Evolutionary conservation across 306 rosid genomes (phyloP).

Genomic region (Cercis canadensis): DNA sequence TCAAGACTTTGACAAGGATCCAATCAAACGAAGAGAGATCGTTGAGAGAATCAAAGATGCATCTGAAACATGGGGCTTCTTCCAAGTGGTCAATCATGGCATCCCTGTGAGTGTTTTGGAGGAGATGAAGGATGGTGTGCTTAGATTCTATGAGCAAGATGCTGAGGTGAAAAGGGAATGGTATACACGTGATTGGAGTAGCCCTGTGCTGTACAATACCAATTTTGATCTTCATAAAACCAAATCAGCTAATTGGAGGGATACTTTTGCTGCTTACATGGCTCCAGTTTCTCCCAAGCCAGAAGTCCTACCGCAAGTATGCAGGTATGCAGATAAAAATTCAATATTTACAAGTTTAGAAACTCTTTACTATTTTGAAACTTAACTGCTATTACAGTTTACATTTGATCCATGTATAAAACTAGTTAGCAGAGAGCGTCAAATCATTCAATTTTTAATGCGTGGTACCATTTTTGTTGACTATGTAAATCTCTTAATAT

Average conservation of each 20-base stretch:
- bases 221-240: conserved; percentile 35
- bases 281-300: conserved; percentile 44
- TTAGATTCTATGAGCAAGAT: conserved; percentile 38
- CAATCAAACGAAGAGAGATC: not conserved
- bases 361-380: too few species aligned
- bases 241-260: conserved; percentile 44
- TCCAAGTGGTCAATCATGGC: conserved; percentile 42
- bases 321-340: conserved; percentile 39
- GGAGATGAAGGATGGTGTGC: conserved; percentile 32
- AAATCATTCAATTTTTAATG: too few species aligned
- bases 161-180: conserved; percentile 29
- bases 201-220: not conserved
- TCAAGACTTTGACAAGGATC: not conserved
- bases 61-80: conserved; percentile 38
- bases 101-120: conserved; percentile 29
- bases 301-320: conserved; percentile 30
- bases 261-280: not conserved
- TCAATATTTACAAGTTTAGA: too few species aligned
- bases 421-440: too few species aligned
- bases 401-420: too few species aligned
- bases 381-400: too few species aligned
- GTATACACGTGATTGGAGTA: conserved; percentile 2
- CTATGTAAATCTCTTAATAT: too few species aligned
- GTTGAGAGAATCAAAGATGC: conserved; percentile 21
- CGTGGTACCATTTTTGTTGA: too few species aligned